Percentiles rank a stretch among this genome's conserved stretches.
Conservation (phyloP, 805 yeast genomes). For the Metahyphopichia silvanorum region DNA sequence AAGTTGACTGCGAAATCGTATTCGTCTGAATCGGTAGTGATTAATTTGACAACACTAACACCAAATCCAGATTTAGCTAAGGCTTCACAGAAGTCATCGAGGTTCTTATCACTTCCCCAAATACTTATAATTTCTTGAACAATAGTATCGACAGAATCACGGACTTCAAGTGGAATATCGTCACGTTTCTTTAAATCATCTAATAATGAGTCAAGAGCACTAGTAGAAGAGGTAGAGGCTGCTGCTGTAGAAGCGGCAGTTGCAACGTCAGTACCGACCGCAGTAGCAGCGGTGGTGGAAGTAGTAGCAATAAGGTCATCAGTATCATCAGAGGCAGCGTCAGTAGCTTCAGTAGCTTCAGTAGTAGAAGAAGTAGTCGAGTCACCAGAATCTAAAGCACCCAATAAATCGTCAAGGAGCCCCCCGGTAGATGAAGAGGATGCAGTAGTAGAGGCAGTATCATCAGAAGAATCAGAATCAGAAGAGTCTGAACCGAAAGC, state of each 20-base stretch:
- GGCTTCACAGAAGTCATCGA: conserved; percentile 22
- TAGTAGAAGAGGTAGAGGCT: conserved; percentile 5
- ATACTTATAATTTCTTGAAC: neutral
- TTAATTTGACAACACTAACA: conserved; percentile 19
- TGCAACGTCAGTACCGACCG: conserved; percentile 3
- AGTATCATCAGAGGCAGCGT: conserved; percentile 10
- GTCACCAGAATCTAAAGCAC: conserved; percentile 4
- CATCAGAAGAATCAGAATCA: neutral
- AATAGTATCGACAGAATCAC: neutral
- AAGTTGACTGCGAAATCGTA: conserved; percentile 22
- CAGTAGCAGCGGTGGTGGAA: conserved; percentile 3
- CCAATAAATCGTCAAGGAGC: conserved; percentile 1
- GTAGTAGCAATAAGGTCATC: conserved; percentile 3
- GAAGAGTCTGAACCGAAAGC: neutral
- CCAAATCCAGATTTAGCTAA: conserved; percentile 27
- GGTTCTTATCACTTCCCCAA: conserved; percentile 3
- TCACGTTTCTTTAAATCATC: conserved; percentile 11
- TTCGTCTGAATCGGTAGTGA: conserved; percentile 18
- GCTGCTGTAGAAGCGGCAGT: conserved; percentile 1
- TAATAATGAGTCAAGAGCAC: conserved; percentile 2
- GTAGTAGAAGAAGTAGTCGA: conserved; percentile 2
- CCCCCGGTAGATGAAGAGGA: conserved; percentile 2
- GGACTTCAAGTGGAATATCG: neutral
- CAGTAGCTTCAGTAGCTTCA: conserved; percentile 4
- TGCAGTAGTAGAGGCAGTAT: neutral